Conservation (phyloP, 2,329 filamentous ascomycete species). For the Cladosporium sp. region DNA sequence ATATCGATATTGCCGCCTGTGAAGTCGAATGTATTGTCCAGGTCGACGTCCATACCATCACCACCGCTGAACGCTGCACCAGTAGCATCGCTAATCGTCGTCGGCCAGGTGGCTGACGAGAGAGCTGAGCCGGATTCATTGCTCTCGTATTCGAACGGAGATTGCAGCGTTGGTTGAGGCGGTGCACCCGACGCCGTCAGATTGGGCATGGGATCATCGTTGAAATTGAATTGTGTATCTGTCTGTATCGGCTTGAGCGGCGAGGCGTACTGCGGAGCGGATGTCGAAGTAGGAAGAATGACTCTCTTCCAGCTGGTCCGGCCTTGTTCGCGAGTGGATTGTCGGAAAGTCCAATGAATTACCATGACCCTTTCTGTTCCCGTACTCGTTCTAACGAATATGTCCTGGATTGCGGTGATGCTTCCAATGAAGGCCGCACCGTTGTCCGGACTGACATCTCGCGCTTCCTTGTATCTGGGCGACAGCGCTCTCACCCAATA, state of each 20-base stretch:
- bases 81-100: conserved; percentile 5
- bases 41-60: not conserved
- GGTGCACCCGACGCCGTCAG: conserved; percentile 8
- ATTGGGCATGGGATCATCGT: conserved; percentile 11
- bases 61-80: not conserved
- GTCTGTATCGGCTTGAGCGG: not conserved
- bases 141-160: conserved; percentile 30
- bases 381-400: conserved; percentile 32
- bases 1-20: conserved; percentile 37
- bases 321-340: conserved; percentile 20
- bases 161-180: conserved; percentile 21
- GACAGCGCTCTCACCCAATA: conserved; percentile 42
- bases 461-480: conserved; percentile 15
- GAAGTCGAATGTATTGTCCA: conserved; percentile 38
- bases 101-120: conserved; percentile 25
- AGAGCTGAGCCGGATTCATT: conserved; percentile 22
- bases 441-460: conserved; percentile 16
- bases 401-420: conserved; percentile 41
- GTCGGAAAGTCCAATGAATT: conserved; percentile 28
- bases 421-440: conserved; percentile 32
- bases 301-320: conserved; percentile 27
- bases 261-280: not conserved
- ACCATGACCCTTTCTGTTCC: conserved; percentile 25
- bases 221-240: conserved; percentile 23
- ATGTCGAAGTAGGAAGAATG: conserved; percentile 13